Conservation (phyloP, 768 basidiomycete species). For the Mycena latifolia region DNA sequence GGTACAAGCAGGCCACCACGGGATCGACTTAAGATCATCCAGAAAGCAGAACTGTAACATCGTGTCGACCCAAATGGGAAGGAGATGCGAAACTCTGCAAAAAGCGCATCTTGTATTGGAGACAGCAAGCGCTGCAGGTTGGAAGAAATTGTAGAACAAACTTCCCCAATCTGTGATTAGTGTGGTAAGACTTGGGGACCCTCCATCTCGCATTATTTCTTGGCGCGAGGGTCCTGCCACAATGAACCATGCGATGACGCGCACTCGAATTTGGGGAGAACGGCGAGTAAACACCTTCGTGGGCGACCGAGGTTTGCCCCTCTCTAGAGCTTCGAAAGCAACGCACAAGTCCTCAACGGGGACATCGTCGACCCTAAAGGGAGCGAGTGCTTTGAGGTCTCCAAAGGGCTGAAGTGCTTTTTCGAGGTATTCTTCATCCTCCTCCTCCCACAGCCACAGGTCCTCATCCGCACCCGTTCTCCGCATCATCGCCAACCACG, state of each 20-base stretch:
- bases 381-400: no score
- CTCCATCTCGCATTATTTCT: not conserved
- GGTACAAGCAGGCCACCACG: not conserved
- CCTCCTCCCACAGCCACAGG: constrained; percentile 24
- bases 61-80: constrained; percentile 14
- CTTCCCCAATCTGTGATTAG: not conserved
- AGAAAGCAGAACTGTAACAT: constrained; percentile 11
- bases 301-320: not conserved
- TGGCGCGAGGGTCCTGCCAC: not conserved
- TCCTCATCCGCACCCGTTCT: constrained; percentile 2
- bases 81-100: constrained; percentile 6
- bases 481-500: not conserved
- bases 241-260: constrained; percentile 20
- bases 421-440: constrained; percentile 18
- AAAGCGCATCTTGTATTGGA: not conserved
- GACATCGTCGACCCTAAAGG: not conserved
- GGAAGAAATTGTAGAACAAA: not conserved
- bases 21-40: constrained; percentile 14
- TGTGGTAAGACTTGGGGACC: not conserved
- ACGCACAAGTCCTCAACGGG: not conserved
- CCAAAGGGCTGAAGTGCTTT: not conserved
- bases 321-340: not conserved
- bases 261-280: constrained; percentile 2
- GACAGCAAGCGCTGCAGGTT: no score
- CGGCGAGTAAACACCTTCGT: not conserved